These are phyloP conservation scores for Cyberlindnera saturnus DNA, from an alignment of 805 yeast species.

Conservation along the genomic window DNA sequence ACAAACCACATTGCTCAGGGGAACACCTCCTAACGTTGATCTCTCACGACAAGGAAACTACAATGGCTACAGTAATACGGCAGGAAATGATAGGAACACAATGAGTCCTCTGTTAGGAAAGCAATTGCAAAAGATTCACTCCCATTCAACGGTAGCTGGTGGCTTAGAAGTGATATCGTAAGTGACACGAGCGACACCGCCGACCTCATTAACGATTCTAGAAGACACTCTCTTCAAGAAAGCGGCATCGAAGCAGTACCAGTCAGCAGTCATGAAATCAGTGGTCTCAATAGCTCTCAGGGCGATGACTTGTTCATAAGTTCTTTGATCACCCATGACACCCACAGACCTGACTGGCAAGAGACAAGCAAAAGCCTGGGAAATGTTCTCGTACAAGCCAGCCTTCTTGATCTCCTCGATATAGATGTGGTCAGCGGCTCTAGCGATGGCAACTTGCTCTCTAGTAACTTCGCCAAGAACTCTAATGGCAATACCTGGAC, in stretches of 20 bases:
- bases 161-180: conserved; percentile 98
- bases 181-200: conserved; percentile 98
- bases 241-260: conserved; percentile 89
- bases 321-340: conserved; percentile 99
- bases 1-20: conserved; percentile 16
- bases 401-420: conserved; percentile 93
- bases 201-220: conserved; percentile 96
- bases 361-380: conserved; percentile 96
- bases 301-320: conserved; percentile 98
- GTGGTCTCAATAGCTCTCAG: conserved; percentile 95
- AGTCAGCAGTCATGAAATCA: conserved; percentile 99
- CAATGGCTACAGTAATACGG: conserved; percentile 52
- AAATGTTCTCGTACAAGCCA: conserved; percentile 85
- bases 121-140: conserved; percentile 36
- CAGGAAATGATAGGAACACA: conserved; percentile 11
- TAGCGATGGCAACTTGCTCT: conserved; percentile 90
- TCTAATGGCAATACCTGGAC: conserved; percentile 99
- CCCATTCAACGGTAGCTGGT: conserved; percentile 99
- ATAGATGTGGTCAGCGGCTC: conserved; percentile 94
- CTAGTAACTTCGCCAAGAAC: conserved; percentile 95
- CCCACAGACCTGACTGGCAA: conserved; percentile 98
- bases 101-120: neutral
- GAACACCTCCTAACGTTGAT: conserved; percentile 50
- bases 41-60: conserved; percentile 59
- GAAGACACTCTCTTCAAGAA: conserved; percentile 92